These are phyloP conservation scores for Gonium pectorale DNA, from an alignment of 139 green algal genomes.

Conservation along the genomic window DNA sequence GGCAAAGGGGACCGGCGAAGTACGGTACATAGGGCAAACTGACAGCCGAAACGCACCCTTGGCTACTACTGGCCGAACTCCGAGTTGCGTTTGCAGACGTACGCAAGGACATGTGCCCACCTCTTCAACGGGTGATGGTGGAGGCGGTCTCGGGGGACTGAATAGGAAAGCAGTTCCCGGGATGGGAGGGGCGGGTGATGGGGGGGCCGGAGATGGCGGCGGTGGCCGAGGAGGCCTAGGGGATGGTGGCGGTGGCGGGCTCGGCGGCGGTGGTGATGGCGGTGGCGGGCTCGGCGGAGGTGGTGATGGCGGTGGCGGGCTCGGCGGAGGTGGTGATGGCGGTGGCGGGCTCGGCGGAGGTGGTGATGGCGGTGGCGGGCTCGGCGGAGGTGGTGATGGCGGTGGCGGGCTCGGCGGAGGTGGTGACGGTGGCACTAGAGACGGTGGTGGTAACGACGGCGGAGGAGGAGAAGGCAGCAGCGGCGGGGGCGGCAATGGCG, in stretches of 20 bases:
- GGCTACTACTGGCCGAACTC: too few species aligned
- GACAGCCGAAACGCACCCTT: too few species aligned
- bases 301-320: not conserved
- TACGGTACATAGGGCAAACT: too few species aligned
- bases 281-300: not conserved
- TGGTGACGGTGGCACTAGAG: too few species aligned
- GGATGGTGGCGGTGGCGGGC: not conserved
- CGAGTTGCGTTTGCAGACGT: too few species aligned
- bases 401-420: not conserved
- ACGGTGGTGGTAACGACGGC: not conserved
- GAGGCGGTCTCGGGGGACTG: not conserved
- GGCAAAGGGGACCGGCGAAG: too few species aligned
- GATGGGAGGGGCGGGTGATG: not conserved
- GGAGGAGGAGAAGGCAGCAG: not conserved
- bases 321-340: not conserved
- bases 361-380: not conserved
- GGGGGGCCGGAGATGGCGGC: not conserved
- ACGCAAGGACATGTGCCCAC: too few species aligned
- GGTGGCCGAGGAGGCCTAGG: not conserved
- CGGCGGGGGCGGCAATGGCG: not conserved
- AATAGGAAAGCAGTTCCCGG: too few species aligned
- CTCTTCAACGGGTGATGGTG: not conserved
- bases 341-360: not conserved
- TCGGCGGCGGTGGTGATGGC: not conserved
- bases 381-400: not conserved